Conservation (phyloP, 2,329 filamentous ascomycete genomes). For the Xylariaceae sp. region DNA sequence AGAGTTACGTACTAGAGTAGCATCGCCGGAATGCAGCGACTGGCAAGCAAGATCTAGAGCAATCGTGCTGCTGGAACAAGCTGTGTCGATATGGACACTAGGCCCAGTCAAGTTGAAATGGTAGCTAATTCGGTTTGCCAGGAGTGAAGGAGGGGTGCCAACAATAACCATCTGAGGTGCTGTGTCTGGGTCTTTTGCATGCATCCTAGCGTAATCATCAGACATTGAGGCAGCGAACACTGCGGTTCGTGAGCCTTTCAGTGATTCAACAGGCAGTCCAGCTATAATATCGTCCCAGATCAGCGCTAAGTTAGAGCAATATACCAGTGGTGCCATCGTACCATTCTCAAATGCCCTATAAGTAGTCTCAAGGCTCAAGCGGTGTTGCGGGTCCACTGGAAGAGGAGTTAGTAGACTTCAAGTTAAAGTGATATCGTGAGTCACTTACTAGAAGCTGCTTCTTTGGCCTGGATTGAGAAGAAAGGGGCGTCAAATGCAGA, state of each 20-base stretch:
- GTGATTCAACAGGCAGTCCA: conserved; percentile 30
- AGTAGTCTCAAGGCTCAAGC: conserved; percentile 33
- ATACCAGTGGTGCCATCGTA: conserved; percentile 9
- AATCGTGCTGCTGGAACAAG: conserved; percentile 19
- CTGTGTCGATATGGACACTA: conserved; percentile 20
- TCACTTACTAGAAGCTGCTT: conserved; percentile 26
- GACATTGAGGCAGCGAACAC: conserved; percentile 39
- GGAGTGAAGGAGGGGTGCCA: conserved; percentile 31
- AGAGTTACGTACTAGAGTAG: conserved; percentile 20
- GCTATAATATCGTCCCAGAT: conserved; percentile 22
- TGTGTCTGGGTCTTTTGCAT: conserved; percentile 35
- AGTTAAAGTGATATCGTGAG: no score
- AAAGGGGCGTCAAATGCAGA: conserved; percentile 39
- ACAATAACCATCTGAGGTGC: conserved; percentile 32
- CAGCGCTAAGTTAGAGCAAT: neutral
- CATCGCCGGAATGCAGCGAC: conserved; percentile 23
- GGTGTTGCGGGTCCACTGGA: conserved; percentile 37
- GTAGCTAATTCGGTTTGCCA: conserved; percentile 41
- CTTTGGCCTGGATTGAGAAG: conserved; percentile 36
- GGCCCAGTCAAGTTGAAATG: conserved; percentile 1
- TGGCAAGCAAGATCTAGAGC: conserved; percentile 23
- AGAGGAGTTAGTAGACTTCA: no score
- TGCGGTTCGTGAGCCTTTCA: conserved; percentile 31
- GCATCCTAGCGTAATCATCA: conserved; percentile 35
- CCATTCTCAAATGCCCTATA: conserved; percentile 39